Evolutionary conservation across 2,329 filamentous ascomycete genomes (phyloP).

Genomic region (Pseudocercospora vitis): DNA sequence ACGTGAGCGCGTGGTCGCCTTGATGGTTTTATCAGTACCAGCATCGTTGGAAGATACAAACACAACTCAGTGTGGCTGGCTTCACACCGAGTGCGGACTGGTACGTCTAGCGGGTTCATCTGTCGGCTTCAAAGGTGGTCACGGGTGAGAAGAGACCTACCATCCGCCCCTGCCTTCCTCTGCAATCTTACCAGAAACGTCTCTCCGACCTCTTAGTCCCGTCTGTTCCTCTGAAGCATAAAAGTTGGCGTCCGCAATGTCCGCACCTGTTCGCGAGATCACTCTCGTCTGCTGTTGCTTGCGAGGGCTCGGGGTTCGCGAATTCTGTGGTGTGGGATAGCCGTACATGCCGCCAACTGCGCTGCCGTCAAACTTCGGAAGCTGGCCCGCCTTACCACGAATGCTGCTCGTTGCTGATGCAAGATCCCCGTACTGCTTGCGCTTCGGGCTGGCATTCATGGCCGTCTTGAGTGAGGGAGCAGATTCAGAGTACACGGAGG

Average conservation of each 20-base stretch:
- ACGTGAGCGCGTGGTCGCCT: not conserved
- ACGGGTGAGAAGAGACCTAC: constrained; percentile 13
- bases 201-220: constrained; percentile 49
- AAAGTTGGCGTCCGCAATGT: constrained; percentile 43
- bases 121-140: not conserved
- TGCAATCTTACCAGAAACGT: constrained; percentile 71
- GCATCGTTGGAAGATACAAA: not conserved
- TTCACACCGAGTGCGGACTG: constrained; percentile 16
- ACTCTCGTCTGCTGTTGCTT: constrained; percentile 39
- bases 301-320: constrained; percentile 23
- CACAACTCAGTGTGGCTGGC: constrained; percentile 11
- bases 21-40: constrained; percentile 3
- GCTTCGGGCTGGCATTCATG: constrained; percentile 39
- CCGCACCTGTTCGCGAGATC: constrained; percentile 49
- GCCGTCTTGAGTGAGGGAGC: constrained; percentile 30
- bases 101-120: constrained; percentile 14
- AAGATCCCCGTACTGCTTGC: constrained; percentile 50
- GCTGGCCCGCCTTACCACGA: constrained; percentile 25
- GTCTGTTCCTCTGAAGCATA: constrained; percentile 29
- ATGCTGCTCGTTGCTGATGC: constrained; percentile 45
- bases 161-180: constrained; percentile 63
- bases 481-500: constrained; percentile 39
- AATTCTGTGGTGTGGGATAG: constrained; percentile 19
- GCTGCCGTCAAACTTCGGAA: constrained; percentile 21
- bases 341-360: constrained; percentile 15